Evolutionary conservation across 2,329 filamentous ascomycete genomes (phyloP).

Genomic region (Parasarocladium wereldwijsianum): DNA sequence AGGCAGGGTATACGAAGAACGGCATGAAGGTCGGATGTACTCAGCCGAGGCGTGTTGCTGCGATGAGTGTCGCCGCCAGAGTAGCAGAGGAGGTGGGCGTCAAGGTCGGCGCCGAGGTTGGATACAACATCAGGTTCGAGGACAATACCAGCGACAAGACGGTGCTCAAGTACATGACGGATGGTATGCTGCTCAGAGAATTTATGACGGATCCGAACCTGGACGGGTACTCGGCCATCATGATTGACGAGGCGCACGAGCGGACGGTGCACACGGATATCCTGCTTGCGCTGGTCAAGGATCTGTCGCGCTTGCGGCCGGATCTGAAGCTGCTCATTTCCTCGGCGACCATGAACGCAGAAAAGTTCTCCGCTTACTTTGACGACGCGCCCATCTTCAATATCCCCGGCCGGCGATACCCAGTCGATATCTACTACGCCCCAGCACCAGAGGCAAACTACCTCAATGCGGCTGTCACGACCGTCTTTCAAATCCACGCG

Average conservation of each 20-base stretch:
- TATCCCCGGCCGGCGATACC: slow-evolving; percentile 77
- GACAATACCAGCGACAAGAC: slow-evolving; percentile 87
- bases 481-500: slow-evolving; percentile 88
- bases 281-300: slow-evolving; percentile 73
- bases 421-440: slow-evolving; percentile 85
- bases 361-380: slow-evolving; percentile 85
- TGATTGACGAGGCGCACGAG: slow-evolving; percentile 98
- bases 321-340: slow-evolving; percentile 87
- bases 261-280: slow-evolving; percentile 86
- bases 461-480: slow-evolving; percentile 78
- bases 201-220: slow-evolving; percentile 82
- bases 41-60: slow-evolving; percentile 85
- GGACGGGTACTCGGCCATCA: slow-evolving; percentile 68
- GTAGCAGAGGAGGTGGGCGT: slow-evolving; percentile 89
- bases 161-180: slow-evolving; percentile 88
- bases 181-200: slow-evolving; percentile 85
- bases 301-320: slow-evolving; percentile 66
- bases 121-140: slow-evolving; percentile 91
- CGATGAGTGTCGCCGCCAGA: slow-evolving; percentile 93
- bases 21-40: slow-evolving; percentile 84
- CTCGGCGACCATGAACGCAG: slow-evolving; percentile 85
- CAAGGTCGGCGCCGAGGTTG: slow-evolving; percentile 81
- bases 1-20: slow-evolving; percentile 75
- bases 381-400: slow-evolving; percentile 90
- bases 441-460: slow-evolving; percentile 89